Evolutionary conservation across 169 alveolate species (phyloP).

Genomic region (Eimeria acervulina): DNA sequence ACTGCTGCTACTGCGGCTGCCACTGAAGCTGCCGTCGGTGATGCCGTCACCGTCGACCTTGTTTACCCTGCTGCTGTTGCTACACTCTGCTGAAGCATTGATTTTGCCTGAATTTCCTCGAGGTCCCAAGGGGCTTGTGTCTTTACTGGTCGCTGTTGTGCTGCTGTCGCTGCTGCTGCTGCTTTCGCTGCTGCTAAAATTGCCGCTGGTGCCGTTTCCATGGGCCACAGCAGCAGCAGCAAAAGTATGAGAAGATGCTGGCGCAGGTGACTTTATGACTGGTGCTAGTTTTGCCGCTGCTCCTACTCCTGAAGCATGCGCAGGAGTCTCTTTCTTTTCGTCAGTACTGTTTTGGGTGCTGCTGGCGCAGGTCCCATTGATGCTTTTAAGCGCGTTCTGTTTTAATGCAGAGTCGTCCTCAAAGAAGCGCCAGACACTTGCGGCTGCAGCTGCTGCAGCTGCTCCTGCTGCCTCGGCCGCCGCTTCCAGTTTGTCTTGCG

Average conservation of each 20-base stretch:
- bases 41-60: background rate
- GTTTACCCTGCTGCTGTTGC: background rate
- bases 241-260: background rate
- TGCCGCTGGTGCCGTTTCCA: background rate
- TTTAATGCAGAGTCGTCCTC: constrained; percentile 10
- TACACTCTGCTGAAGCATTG: background rate
- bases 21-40: background rate
- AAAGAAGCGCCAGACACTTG: constrained; percentile 67
- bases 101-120: background rate
- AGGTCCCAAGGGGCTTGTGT: constrained; percentile 63
- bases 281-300: constrained; percentile 23
- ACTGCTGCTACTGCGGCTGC: constrained; percentile 1
- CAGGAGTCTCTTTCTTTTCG: background rate
- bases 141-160: constrained; percentile 70
- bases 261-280: background rate
- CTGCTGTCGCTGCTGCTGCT: constrained; percentile 60
- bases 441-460: constrained; percentile 65
- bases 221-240: background rate
- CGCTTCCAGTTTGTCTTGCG: constrained; percentile 63
- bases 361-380: background rate
- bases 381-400: background rate
- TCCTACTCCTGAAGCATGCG: background rate
- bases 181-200: background rate
- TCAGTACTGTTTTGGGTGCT: background rate
- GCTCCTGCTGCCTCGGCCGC: constrained; percentile 64